Base-by-base conservation (phyloP, 164 flowering plant species). In the Stephania japonica region DNA sequence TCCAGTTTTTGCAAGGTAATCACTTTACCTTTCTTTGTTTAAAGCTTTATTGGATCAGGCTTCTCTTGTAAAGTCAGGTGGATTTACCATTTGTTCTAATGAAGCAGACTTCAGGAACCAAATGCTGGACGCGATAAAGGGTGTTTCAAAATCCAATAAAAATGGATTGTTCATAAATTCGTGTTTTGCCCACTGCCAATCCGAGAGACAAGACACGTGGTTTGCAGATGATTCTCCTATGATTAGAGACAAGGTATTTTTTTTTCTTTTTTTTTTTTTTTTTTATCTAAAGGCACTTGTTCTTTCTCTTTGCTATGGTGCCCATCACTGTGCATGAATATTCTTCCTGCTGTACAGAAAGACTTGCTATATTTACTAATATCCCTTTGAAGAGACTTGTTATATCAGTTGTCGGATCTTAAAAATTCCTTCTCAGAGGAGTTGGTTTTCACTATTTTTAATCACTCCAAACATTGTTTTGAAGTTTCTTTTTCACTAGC, bases 171-270 rank as follows among this genome's bases (percentile, higher is more conserved):
- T 93, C 82, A 83, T 96, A 82, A 96, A 96, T 79, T 96, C 99
- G 26, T 93, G 99, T 75, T 96, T 91, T 77, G 87, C 95, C 70
- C 99, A 93, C 74, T 96, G 99, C 84, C 99, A 96, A 70, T 82
- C 95, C 13, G 97, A 92, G 86, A 86, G 87, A 80, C 98, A 92
- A 74, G 99, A 94, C 72, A 91, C 94, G 9, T 94, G 99, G 99
- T 90, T 85, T 75, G 85, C 91, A 7, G 79, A 74, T 63, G 80
- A 92, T 78, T 90, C 97, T 71, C 99, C 99, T 27, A 53, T 71
- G 19, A 61, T 94, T 47, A 81, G 79, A 43, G 78, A 84, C 76
- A 89, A 88, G 97, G 98, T 89, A 82, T 59, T 61, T 42, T 41
- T 0, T 59, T 53, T 43, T 32, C 10, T 59, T 8, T n/a, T n/a